Evolutionary conservation across 768 basidiomycete species (phyloP).

Genomic region (Pleurotus giganteus): DNA sequence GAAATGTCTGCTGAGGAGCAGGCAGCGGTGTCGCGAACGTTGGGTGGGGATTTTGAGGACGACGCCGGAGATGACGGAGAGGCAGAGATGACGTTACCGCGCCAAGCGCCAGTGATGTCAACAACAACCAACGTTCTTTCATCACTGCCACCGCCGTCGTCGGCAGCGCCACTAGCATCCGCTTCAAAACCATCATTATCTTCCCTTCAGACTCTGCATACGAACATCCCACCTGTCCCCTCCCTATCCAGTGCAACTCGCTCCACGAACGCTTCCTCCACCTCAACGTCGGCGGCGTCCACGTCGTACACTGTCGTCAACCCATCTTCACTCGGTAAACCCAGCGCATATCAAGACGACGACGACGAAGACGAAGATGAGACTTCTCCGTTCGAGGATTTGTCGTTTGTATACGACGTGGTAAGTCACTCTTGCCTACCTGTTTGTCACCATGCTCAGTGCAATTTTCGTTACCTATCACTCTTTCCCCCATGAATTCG

Average conservation of each 20-base stretch:
- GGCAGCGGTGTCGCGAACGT: constrained; percentile 28
- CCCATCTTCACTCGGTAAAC: constrained; percentile 37
- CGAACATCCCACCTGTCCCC: constrained; percentile 17
- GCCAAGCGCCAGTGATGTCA: constrained; percentile 13
- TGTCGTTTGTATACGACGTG: constrained; percentile 16
- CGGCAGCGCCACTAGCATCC: background rate
- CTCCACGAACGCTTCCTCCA: constrained; percentile 29
- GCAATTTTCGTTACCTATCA: background rate
- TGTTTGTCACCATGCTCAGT: constrained; percentile 19
- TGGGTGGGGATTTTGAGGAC: constrained; percentile 37
- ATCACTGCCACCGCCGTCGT: background rate
- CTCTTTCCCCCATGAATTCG: background rate
- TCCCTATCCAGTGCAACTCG: constrained; percentile 33
- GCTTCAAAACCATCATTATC: background rate
- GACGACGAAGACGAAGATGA: constrained; percentile 31
- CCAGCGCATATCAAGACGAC: constrained; percentile 21
- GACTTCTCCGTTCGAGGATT: constrained; percentile 24
- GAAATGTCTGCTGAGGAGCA: constrained; percentile 38
- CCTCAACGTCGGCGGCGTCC: constrained; percentile 7
- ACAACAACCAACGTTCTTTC: constrained; percentile 9
- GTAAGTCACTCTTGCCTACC: constrained; percentile 15
- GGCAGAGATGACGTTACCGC: background rate
- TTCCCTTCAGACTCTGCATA: background rate
- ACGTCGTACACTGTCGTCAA: constrained; percentile 44
- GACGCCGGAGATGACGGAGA: constrained; percentile 25